Conservation (phyloP, 2,329 filamentous ascomycete genomes). For the Cadophora luteo-olivacea region DNA sequence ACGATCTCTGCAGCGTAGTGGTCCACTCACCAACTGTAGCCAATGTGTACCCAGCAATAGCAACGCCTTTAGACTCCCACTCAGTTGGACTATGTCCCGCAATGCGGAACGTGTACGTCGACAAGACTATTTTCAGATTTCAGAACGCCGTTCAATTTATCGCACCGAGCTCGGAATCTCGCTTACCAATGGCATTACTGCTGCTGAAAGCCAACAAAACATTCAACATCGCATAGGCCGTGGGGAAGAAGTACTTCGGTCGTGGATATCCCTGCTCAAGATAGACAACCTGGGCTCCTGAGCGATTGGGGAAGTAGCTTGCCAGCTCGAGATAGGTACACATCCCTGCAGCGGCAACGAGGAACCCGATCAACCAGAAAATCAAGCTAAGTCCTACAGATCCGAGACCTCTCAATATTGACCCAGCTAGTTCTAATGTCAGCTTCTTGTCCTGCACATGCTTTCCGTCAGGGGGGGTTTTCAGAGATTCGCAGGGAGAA, state of each 20-base stretch:
- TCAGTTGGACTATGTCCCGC: constrained; percentile 54
- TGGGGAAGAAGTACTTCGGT: constrained; percentile 68
- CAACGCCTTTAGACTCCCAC: constrained; percentile 73
- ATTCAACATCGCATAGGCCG: constrained; percentile 67
- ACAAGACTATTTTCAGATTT: constrained; percentile 52
- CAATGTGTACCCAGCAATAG: constrained; percentile 53
- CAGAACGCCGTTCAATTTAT: neutral
- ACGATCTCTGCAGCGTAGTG: neutral
- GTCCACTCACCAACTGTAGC: constrained; percentile 55
- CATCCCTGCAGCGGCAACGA: constrained; percentile 53
- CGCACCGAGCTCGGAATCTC: neutral
- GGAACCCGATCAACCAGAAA: constrained; percentile 64
- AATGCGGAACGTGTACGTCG: constrained; percentile 67
- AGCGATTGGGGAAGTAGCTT: constrained; percentile 70
- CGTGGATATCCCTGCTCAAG: constrained; percentile 71
- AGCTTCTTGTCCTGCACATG: too few relatives aligned
- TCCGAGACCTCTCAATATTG: constrained; percentile 17
- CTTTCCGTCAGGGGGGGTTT: too few relatives aligned
- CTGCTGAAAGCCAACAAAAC: constrained; percentile 70
- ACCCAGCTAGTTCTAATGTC: neutral
- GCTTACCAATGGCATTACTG: constrained; percentile 63
- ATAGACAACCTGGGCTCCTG: constrained; percentile 70
- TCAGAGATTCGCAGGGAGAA: neutral
- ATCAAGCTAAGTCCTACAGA: constrained; percentile 15
- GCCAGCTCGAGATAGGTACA: constrained; percentile 67